Evolutionary conservation across 1,139 yeast genomes (phyloP), one percentile per base, ranked within the genome.

Genomic region (Komagataea norvegica): DNA sequence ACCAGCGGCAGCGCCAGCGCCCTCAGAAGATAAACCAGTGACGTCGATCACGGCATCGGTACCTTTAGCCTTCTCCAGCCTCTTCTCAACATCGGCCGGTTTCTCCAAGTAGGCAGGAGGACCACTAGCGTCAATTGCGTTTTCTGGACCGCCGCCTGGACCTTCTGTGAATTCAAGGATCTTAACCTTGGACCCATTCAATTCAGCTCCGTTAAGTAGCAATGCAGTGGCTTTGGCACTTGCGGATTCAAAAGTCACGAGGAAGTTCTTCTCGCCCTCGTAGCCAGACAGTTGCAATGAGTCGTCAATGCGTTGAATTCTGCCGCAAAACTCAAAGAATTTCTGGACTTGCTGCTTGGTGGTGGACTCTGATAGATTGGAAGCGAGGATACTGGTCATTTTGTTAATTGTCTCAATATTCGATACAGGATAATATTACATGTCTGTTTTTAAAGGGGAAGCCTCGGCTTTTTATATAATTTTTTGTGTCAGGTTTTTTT

Each of bases 241-340:
- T 9, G 72, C 64, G 45, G 70, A 70, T 38, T 67, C 75, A 57
- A 83, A 84, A 33, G 57, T 64, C 28, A 84, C 75, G 18, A 43
- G 42, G 18, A 42, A 47, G 18, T 67, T 52, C 48, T 65, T 62
- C 35, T 65, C 62, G 31, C 49, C 48, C 9, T 53, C 59, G 19
- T 57, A 48, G 14, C 49, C 49, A 10, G 54, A 55, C 17, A 52
- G 46, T 36, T 61, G 55, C 5, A 31, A 16, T 19, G 62, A 62
- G 15, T 42, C 48, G 40, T 42, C 53, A 44, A 79, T 68, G 10
- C 66, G 49, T 45, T 66, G 64, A 45, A 83, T 74, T 46, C 72
- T 73, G n/a, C 94, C 94, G 56, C 93, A 82, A 58, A 83, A 83
- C 27, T 83, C 68, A 60, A 84, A 83, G 63, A 84, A 85, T 45